Evolutionary conservation across 2,329 filamentous ascomycete genomes (phyloP).

Genomic region (Pseudogymnoascus sp.): DNA sequence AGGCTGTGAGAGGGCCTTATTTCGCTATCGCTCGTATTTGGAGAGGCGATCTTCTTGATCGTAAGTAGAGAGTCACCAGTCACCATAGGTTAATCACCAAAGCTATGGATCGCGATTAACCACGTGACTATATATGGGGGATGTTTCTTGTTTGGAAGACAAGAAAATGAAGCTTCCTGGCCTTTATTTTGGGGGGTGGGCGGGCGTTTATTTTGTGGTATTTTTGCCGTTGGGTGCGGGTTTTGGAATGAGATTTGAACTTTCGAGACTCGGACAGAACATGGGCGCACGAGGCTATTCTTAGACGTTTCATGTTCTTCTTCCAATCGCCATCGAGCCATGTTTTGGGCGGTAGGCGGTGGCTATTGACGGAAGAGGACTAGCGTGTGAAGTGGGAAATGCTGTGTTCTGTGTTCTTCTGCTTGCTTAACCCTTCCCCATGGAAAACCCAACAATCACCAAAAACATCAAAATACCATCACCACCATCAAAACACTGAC

Average conservation of each 20-base stretch:
- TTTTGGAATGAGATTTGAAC: constrained; percentile 13
- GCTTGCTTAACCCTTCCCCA: neutral
- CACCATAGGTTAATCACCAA: neutral
- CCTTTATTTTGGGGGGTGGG: neutral
- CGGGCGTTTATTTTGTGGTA: constrained; percentile 3
- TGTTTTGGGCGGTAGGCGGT: neutral
- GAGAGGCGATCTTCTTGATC: constrained; percentile 3
- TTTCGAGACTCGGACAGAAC: constrained; percentile 12
- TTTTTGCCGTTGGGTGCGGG: neutral
- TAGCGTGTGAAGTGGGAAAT: neutral
- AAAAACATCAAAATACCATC: neutral
- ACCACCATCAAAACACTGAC: neutral
- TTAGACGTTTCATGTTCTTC: constrained; percentile 13
- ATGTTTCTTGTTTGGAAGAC: neutral
- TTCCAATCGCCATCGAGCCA: constrained; percentile 4
- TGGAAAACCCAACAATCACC: neutral
- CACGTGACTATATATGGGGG: constrained; percentile 3
- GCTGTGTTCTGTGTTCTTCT: neutral
- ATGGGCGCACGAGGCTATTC: constrained; percentile 1
- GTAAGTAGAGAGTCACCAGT: constrained; percentile 7
- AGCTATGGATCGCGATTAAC: neutral
- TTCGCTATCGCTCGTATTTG: constrained; percentile 6
- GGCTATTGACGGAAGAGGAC: neutral
- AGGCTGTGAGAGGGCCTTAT: neutral
- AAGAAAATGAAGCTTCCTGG: neutral